These are phyloP conservation scores for Trypanosoma platydactyli DNA, from an alignment of 208 protist species.

Conservation along the genomic window DNA sequence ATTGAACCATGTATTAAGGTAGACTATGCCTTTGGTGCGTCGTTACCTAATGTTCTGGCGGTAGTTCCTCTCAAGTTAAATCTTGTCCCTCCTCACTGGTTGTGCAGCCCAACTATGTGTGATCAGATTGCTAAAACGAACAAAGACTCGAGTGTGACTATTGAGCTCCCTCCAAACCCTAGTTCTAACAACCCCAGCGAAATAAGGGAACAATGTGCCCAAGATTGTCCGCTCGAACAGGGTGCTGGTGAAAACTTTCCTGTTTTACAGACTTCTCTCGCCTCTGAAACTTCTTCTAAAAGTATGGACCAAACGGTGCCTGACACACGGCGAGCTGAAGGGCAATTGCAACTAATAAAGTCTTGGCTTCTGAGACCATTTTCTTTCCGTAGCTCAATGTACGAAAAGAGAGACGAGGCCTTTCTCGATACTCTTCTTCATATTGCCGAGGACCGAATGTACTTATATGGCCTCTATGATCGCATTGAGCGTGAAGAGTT, in stretches of 20 bases:
- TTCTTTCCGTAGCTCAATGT: not conserved
- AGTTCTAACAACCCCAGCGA: too few relatives aligned
- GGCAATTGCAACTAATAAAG: conserved; percentile 1
- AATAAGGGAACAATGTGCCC: too few relatives aligned
- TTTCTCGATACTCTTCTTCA: conserved; percentile 25
- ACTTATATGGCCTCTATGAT: conserved; percentile 29
- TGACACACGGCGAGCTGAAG: not conserved
- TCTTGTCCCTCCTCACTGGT: conserved; percentile 1
- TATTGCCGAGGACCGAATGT: conserved; percentile 32
- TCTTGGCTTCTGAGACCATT: conserved; percentile 23
- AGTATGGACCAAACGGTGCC: not conserved
- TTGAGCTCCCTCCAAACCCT: not conserved
- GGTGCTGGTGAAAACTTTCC: too few relatives aligned
- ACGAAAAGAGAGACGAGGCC: conserved; percentile 4
- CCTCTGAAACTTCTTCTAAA: not conserved
- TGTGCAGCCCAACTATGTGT: not conserved
- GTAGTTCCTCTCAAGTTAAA: conserved; percentile 2
- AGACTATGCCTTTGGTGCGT: not conserved
- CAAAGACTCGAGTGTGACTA: not conserved
- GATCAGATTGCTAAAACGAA: not conserved
- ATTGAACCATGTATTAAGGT: not conserved
- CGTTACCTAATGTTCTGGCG: not conserved
- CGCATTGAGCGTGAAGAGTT: conserved; percentile 13
- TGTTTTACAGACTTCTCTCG: too few relatives aligned
- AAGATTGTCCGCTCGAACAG: too few relatives aligned